These are phyloP conservation scores for Marsdenia floribunda DNA, from an alignment of 257 asterid species.

Conservation along the genomic window DNA sequence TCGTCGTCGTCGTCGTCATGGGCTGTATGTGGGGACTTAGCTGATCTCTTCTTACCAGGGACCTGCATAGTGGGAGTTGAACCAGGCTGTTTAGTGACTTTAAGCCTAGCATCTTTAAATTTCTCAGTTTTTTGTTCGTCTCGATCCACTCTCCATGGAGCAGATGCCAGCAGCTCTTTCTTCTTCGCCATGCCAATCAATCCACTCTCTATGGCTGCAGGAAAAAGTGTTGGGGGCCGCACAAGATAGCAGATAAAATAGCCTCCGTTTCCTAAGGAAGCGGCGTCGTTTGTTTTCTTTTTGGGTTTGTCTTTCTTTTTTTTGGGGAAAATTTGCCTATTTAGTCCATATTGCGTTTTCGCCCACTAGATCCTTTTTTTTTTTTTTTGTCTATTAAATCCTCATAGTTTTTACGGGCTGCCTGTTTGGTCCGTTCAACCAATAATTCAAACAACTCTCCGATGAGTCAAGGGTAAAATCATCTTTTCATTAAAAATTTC, in stretches of 20 bases:
- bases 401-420: too few species aligned
- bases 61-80: constrained; percentile 77
- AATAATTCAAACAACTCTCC: too few species aligned
- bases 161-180: constrained; percentile 87
- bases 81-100: constrained; percentile 80
- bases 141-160: constrained; percentile 84
- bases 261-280: not conserved
- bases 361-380: too few species aligned
- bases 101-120: constrained; percentile 75
- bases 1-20: constrained; percentile 40
- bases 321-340: too few species aligned
- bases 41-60: constrained; percentile 60
- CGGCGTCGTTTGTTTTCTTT: constrained; percentile 1
- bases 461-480: too few species aligned
- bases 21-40: constrained; percentile 27
- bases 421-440: too few species aligned
- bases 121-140: constrained; percentile 43
- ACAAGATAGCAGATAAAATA: not conserved
- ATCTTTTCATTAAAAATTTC: too few species aligned
- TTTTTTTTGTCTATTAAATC: too few species aligned
- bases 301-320: too few species aligned
- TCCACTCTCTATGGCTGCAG: not conserved
- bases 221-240: not conserved
- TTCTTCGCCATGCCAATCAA: constrained; percentile 49
- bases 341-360: too few species aligned